A percentile compares a stretch with the other conserved stretches of the same genome.
Evolutionary conservation across 2,329 filamentous ascomycete genomes (phyloP).

Genomic region (Ilyonectria sp.): DNA sequence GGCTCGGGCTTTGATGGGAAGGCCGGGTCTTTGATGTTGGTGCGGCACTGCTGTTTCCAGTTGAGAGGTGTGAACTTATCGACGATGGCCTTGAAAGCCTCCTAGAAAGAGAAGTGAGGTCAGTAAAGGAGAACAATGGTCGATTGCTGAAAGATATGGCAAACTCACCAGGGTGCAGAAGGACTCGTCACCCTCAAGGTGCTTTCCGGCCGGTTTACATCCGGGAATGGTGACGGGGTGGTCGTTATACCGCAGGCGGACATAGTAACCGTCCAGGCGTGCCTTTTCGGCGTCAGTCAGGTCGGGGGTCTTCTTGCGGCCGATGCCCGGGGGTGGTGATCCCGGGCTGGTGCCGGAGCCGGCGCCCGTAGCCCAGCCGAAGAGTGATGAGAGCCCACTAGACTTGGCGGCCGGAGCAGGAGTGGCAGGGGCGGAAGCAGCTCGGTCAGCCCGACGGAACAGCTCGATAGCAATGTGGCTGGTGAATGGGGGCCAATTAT

Average conservation of each 20-base stretch:
- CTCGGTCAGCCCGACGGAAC: conserved; percentile 72
- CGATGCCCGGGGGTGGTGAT: conserved; percentile 64
- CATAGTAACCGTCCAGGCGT: conserved; percentile 83
- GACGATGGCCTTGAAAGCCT: conserved; percentile 92
- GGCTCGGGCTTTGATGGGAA: conserved; percentile 66
- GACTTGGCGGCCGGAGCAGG: conserved; percentile 19
- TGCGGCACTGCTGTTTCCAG: conserved; percentile 76
- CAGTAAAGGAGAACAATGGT: conserved; percentile 20
- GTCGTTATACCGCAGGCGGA: conserved; percentile 94
- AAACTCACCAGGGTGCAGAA: conserved; percentile 87
- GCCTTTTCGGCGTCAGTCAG: conserved; percentile 71
- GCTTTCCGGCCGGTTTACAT: conserved; percentile 82
- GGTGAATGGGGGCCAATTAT: conserved; percentile 92
- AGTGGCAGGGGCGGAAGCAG: conserved; percentile 29
- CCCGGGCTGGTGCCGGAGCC: conserved; percentile 44
- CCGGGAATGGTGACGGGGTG: conserved; percentile 85
- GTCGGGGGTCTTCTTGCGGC: conserved; percentile 70
- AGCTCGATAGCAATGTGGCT: conserved; percentile 93
- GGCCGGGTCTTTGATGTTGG: conserved; percentile 59
- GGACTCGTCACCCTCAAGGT: conserved; percentile 87
- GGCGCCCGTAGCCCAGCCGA: conserved; percentile 40
- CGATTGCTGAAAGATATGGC: not conserved
- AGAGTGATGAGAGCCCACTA: conserved; percentile 46
- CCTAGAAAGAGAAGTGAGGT: conserved; percentile 58
- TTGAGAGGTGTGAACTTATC: conserved; percentile 89